phyloP scores from a whole-genome alignment of 2,329 filamentous ascomycete genomes.

The Drechslerella coelobrocha region DNA sequence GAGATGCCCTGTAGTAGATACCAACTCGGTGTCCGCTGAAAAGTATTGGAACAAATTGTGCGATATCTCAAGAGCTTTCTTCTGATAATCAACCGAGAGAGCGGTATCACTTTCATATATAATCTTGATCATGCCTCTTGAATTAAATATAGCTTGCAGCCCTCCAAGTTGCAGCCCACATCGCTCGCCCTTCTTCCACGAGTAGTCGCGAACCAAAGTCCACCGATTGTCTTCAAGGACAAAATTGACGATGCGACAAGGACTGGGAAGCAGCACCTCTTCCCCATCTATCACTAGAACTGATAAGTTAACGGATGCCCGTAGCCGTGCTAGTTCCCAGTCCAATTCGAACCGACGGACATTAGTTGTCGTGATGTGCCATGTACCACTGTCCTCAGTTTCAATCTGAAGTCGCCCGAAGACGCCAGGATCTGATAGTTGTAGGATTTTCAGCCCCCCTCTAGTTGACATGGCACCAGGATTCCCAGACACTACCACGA shows the following conservation, averaged over 20 bases:
- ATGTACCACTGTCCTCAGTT: slow-evolving; percentile 54
- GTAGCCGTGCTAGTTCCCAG: background rate
- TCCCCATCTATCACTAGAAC: slow-evolving; percentile 11
- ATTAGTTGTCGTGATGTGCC: slow-evolving; percentile 60
- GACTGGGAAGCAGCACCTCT: background rate
- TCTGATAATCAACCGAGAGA: slow-evolving; percentile 55
- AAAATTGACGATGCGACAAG: background rate
- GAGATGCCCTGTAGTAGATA: slow-evolving; percentile 52
- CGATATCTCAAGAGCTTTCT: slow-evolving; percentile 64
- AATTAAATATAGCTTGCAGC: slow-evolving; percentile 65
- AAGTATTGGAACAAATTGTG: slow-evolving; percentile 68
- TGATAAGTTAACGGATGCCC: background rate
- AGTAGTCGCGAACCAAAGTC: background rate
- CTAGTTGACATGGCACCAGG: slow-evolving; percentile 64
- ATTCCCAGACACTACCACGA: slow-evolving; percentile 63
- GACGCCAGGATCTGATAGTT: slow-evolving; percentile 52
- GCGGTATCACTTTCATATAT: slow-evolving; percentile 52
- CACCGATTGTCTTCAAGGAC: slow-evolving; percentile 2
- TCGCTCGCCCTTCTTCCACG: slow-evolving; percentile 53
- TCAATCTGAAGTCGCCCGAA: slow-evolving; percentile 62
- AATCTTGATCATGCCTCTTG: slow-evolving; percentile 61
- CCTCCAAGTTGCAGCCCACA: slow-evolving; percentile 63
- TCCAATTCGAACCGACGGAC: slow-evolving; percentile 58
- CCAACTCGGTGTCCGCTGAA: slow-evolving; percentile 62
- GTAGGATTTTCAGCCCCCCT: slow-evolving; percentile 63